Evolutionary conservation across 495 filamentous ascomycete species (phyloP), one percentile per base, ranked within the genome.

Genomic region (Hypoxylon subgilvum): DNA sequence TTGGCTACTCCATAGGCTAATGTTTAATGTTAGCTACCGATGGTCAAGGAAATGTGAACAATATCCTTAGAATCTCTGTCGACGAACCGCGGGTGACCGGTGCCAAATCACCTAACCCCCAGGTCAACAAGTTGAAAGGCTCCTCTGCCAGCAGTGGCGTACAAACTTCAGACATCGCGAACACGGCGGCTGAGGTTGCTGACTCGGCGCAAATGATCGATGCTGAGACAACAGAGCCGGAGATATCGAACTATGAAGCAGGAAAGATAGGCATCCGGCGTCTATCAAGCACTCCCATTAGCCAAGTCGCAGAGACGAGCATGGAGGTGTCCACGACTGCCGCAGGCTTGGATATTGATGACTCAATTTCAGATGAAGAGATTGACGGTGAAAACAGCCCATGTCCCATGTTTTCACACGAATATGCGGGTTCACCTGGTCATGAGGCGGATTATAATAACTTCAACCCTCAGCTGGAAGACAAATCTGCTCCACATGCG

Each of bases 31-130:
- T 39, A 84, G 82, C 74, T 3, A 79, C 74, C 31, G 86, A 88
- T 56, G 69, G 74, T 8, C 43, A 47, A 6, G 86, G 86, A 25
- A 86, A 84, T 66, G 68, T 70, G 45, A 87, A 87, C 71, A 86
- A 86, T 62, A 57, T 83, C 17, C 55, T 87, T 41, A 65, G 75
- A 19, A 64, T 81, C 2, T 74, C 72, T 43, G 47, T 55, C 16
- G 51, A 54, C 19, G 17, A 14, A 3, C 14, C 51, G 0, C 9
- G 18, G 28, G 46, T 65, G 42, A 8, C 18, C 9, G 38, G 25
- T 28, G 21, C 43, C 1, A 54, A 47, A 4, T 12, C 13, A 16
- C 52, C 46, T n/a, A 52, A 48, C 12, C 35, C 43, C 5, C 27
- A 28, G 6, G 18, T 28, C 23, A 31, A 17, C 16, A 44, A 58